Conservation (phyloP, 129 eudicot species). For the Gnaphalium uliginosum region DNA sequence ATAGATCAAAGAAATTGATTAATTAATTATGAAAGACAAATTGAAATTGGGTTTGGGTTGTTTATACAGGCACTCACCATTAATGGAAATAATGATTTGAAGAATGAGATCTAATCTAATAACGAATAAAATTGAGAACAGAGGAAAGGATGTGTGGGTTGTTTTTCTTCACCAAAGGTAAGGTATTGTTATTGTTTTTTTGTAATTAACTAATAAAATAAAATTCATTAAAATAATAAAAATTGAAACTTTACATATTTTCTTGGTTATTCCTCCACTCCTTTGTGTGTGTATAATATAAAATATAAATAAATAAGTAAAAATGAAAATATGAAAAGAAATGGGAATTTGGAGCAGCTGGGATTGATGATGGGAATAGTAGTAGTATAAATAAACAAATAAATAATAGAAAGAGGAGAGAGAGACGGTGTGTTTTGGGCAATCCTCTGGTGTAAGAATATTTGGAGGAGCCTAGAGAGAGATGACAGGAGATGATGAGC, state of each 20-base stretch:
- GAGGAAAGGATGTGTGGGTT: constrained; percentile 16
- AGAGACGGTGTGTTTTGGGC: constrained; percentile 42
- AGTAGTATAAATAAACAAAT: constrained; percentile 7
- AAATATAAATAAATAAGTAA: constrained; percentile 8
- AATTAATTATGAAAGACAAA: neutral
- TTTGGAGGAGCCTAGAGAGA: constrained; percentile 49
- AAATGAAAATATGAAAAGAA: constrained; percentile 37
- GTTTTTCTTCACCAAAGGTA: constrained; percentile 41
- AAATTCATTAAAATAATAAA: neutral
- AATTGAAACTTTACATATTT: constrained; percentile 15
- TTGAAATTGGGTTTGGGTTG: neutral
- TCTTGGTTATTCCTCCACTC: constrained; percentile 56
- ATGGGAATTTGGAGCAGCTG: constrained; percentile 41
- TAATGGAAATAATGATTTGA: constrained; percentile 28
- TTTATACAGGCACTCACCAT: constrained; percentile 13
- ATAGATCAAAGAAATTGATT: constrained; percentile 27
- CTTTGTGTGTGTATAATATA: constrained; percentile 19
- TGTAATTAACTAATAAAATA: constrained; percentile 15
- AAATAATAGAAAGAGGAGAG: constrained; percentile 29
- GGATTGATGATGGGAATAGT: constrained; percentile 40
- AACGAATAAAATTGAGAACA: constrained; percentile 18
- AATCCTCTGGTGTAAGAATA: constrained; percentile 65
- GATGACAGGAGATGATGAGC: constrained; percentile 61
- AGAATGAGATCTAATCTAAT: constrained; percentile 10
- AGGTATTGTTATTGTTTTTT: constrained; percentile 25